Base-by-base conservation (phyloP, 768 basidiomycete species). In the Boletus rufocinnamomeus region DNA sequence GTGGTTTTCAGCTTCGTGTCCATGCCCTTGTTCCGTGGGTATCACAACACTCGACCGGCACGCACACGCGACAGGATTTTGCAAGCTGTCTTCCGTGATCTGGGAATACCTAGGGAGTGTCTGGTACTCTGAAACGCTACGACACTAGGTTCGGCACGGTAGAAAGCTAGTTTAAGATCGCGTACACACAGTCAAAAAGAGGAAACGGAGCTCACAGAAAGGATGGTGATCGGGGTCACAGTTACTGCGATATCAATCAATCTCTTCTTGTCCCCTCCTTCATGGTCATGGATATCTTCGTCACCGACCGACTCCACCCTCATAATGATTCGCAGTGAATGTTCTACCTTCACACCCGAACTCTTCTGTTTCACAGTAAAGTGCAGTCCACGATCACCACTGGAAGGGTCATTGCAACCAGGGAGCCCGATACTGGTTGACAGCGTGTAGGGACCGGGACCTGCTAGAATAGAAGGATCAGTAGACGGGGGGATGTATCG, bases 191-290 rank as follows among this genome's bases (percentile, higher is more conserved):
- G 28, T 10, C 30, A 28, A 0, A n/a, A 30, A 32, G 50, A 43
- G 43, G 49, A 46, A 27, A 27, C 0, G 30, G 25, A 32, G 77
- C 89, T 78, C 64, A 93, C 92, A 4, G 95, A 95, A 47, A 97
- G 86, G 50, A 98, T 84, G 43, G 92, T 86, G 30, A 98, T 81
- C 0, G 94, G 93, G 0, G 87, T 88, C 71, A n/a, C n/a, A n/a
- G n/a, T n/a, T 52, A 96, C 80, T 44, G 92, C 84, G 63, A 96
- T 91, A 66, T 95, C 95, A 69, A 90, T 94, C 63, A 91, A 72
- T 75, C 88, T 95, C 62, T 84, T 80, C 71, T 84, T 88, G 19
- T 89, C 87, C 8, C 79, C 62, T 69, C 94, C 92, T 3, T 86
- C 53, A 19, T 79, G 78, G 30, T 74, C 65, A 67, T 90, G 84